A percentile compares a stretch with the other conserved stretches of the same genome.
Evolutionary conservation across 1,284 basidiomycete genomes (phyloP).

Genomic region (Xerocomus alliaceus): DNA sequence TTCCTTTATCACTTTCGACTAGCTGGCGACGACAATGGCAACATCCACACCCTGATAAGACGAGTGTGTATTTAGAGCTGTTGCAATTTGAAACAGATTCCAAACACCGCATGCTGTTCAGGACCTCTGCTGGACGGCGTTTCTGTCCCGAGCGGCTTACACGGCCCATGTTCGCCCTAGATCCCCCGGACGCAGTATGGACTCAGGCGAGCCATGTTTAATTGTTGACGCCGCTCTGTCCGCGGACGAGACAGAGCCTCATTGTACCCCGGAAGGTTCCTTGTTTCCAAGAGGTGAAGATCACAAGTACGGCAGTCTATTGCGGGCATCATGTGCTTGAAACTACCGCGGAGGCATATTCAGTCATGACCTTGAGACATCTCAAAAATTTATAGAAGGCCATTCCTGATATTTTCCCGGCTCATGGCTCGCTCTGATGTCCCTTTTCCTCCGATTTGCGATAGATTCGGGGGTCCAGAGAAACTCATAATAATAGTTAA

Average conservation of each 20-base stretch:
- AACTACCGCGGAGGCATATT: constrained; percentile 2
- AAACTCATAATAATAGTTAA: not conserved
- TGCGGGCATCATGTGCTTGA: not conserved
- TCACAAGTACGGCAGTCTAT: not conserved
- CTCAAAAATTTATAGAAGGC: too few species aligned
- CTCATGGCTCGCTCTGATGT: not conserved
- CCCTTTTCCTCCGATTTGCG: not conserved
- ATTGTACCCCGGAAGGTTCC: not conserved
- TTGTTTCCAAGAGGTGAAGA: constrained; percentile 4
- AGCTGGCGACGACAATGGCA: not conserved
- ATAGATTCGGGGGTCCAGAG: not conserved
- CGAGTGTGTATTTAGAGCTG: not conserved
- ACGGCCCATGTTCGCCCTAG: not conserved
- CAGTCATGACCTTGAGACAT: too few species aligned
- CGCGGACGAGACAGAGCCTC: constrained; percentile 23
- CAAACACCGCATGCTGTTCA: not conserved
- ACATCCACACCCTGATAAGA: not conserved
- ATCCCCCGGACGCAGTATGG: not conserved
- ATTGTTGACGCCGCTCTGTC: not conserved
- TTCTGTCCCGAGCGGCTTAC: not conserved
- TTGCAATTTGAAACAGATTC: not conserved
- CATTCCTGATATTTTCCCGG: not conserved
- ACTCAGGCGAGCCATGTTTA: not conserved
- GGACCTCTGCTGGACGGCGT: not conserved
- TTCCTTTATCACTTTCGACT: not conserved